Evolutionary conservation across 106 monocot species (phyloP).

Genomic region (Ottelia alismoides): DNA sequence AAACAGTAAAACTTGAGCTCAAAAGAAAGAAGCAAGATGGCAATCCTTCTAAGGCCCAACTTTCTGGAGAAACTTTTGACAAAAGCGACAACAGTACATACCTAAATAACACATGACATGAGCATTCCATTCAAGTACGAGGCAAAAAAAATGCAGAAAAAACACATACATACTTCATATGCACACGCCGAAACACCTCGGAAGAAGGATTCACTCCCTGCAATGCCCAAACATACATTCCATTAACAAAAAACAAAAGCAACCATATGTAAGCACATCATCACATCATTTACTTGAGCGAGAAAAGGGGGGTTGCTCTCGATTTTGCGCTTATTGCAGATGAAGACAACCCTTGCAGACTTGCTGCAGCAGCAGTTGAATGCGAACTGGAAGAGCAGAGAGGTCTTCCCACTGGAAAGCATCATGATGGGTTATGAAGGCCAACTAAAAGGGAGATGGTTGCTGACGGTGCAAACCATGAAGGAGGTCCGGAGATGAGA

Average conservation of each 20-base stretch:
- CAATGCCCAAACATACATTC: conserved; percentile 3
- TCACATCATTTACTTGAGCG: conserved; percentile 27
- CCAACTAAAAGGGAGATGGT: neutral
- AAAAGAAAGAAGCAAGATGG: too few relatives aligned
- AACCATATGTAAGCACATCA: neutral
- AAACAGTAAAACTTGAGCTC: too few relatives aligned
- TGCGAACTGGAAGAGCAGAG: conserved; percentile 88
- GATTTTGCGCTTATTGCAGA: conserved; percentile 66
- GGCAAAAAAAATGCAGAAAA: too few relatives aligned
- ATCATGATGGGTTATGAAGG: neutral
- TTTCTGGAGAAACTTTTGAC: too few relatives aligned
- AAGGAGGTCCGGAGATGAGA: conserved; percentile 69
- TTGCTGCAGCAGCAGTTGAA: conserved; percentile 53
- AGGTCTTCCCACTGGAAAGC: conserved; percentile 72
- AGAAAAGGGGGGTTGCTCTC: conserved; percentile 82
- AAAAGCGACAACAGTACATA: too few relatives aligned
- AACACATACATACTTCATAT: conserved; percentile 58
- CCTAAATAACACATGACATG: too few relatives aligned
- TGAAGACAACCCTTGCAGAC: conserved; percentile 45
- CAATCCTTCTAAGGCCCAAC: too few relatives aligned
- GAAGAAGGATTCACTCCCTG: conserved; percentile 58
- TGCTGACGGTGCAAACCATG: conserved; percentile 16
- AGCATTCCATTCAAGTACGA: too few relatives aligned
- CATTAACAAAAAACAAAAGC: neutral
- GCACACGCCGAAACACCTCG: conserved; percentile 40